Percentiles rank a stretch among this genome's conserved stretches.
Evolutionary conservation across 139 green algal species (phyloP).

Genomic region (Coelastrella sp.): DNA sequence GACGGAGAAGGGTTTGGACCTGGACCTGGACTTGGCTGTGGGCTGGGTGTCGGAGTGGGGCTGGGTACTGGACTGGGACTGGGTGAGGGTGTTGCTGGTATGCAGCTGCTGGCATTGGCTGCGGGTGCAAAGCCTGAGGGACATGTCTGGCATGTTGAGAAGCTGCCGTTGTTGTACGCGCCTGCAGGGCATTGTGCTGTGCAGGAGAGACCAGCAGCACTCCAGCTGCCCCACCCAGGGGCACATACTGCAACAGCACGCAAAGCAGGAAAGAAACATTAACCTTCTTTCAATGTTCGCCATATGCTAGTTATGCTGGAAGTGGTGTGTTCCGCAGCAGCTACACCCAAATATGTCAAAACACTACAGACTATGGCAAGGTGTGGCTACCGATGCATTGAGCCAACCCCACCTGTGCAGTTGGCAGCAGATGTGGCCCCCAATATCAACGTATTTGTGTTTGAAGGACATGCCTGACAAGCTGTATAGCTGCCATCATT

Average conservation of each 20-base stretch:
- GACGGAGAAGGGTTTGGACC: background rate
- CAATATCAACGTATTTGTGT: background rate
- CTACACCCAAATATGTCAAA: background rate
- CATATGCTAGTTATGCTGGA: no score
- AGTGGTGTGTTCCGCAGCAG: background rate
- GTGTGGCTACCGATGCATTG: no score
- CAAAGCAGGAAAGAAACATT: background rate
- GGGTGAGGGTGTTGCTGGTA: background rate
- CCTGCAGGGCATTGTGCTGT: background rate
- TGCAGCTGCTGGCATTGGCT: background rate
- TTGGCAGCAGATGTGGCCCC: background rate
- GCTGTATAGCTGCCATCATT: background rate
- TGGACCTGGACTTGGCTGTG: background rate
- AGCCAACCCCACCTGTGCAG: slow-evolving; percentile 1
- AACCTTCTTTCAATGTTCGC: background rate
- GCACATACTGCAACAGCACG: background rate
- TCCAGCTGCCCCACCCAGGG: background rate
- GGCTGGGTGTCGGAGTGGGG: background rate
- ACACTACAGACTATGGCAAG: no score
- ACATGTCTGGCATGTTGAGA: background rate
- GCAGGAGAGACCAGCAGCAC: background rate
- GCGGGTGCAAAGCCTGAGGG: background rate
- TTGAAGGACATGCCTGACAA: background rate
- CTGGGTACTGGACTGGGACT: background rate
- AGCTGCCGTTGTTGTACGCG: slow-evolving; percentile 4